Base-by-base conservation (phyloP, 2,329 filamentous ascomycete species). In the Pseudocercospora ulei region DNA sequence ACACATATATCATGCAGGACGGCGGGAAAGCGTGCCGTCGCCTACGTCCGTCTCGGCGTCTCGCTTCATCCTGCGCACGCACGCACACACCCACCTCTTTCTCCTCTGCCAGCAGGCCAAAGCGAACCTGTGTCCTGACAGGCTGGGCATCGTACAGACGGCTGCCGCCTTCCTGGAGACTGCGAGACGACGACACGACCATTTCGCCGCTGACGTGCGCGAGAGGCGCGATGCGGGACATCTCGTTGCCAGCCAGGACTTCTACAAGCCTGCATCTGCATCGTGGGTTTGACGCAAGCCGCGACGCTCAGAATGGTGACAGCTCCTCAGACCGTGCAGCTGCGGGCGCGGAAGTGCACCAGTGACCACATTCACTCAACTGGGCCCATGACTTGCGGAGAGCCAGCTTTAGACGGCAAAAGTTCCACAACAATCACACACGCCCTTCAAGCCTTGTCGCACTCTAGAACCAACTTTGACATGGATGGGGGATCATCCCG, bases 231-330 rank as follows among this genome's bases (percentile, higher is more conserved):
- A 31, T 20, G n/a, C 28, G 17, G 29, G 29, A 16, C 17, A 29
- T 29, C 27, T 39, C 19, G 25, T 39, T 39, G 36, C n/a, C n/a
- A 13, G 8, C 27, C 13, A 26, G 38, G 29, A 14, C 38, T 35
- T 24, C 38, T 31, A 40, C 24, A 38, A 41, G 38, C 24, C 27
- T 22, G 30, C 35, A 20, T 30, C 35, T 33, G 43, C 43, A 35
- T 42, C 39, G 35, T 42, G 35, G 35, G 33, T 39, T 39, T 29
- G 42, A 28, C 33, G 36, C 38, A 35, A 22, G 27, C 31, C 30
- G 29, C 34, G 18, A 40, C 29, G 38, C 25, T n/a, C 24, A 38
- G 19, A 23, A 29, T 30, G 26, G 26, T 19, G 18, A n/a, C 35
- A 23, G 35, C 30, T 33, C 28, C 16, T 30, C 28, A 19, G n/a